Evolutionary conservation across 2,329 filamentous ascomycete genomes (phyloP).

Genomic region (Bipolaris sorokiniana): DNA sequence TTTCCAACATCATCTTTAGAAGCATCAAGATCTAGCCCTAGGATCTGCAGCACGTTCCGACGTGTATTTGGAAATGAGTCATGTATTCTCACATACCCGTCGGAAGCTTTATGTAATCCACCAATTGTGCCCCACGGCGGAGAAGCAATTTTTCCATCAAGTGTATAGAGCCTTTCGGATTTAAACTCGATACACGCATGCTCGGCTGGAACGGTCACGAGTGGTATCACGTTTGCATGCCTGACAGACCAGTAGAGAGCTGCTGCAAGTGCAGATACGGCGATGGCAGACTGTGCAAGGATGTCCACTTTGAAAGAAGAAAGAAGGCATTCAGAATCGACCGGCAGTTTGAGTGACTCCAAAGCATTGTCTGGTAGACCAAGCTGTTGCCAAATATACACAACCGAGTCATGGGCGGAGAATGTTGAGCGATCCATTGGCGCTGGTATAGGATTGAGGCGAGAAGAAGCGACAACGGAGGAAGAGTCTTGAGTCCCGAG

Average conservation of each 20-base stretch:
- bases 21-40: constrained; percentile 49
- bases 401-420: constrained; percentile 33
- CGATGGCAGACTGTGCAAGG: constrained; percentile 61
- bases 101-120: constrained; percentile 58
- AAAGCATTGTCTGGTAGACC: constrained; percentile 32
- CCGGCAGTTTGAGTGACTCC: constrained; percentile 26
- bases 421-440: constrained; percentile 33
- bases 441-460: too few relatives aligned
- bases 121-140: constrained; percentile 55
- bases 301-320: constrained; percentile 63
- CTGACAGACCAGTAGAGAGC: constrained; percentile 54
- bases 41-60: constrained; percentile 51
- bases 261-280: constrained; percentile 58
- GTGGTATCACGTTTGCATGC: constrained; percentile 37
- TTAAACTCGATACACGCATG: constrained; percentile 61
- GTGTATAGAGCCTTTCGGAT: constrained; percentile 58
- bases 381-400: constrained; percentile 38
- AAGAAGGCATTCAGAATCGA: constrained; percentile 43
- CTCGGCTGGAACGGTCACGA: constrained; percentile 52
- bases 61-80: constrained; percentile 61
- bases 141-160: constrained; percentile 49
- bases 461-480: too few relatives aligned
- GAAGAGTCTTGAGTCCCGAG: too few relatives aligned
- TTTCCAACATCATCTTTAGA: constrained; percentile 50
- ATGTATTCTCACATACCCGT: constrained; percentile 63